Percentiles rank a stretch among this genome's conserved stretches.
These are phyloP conservation scores for Lasiodiplodia citricola DNA, from an alignment of 2,329 filamentous ascomycete genomes.

Conservation along the genomic window DNA sequence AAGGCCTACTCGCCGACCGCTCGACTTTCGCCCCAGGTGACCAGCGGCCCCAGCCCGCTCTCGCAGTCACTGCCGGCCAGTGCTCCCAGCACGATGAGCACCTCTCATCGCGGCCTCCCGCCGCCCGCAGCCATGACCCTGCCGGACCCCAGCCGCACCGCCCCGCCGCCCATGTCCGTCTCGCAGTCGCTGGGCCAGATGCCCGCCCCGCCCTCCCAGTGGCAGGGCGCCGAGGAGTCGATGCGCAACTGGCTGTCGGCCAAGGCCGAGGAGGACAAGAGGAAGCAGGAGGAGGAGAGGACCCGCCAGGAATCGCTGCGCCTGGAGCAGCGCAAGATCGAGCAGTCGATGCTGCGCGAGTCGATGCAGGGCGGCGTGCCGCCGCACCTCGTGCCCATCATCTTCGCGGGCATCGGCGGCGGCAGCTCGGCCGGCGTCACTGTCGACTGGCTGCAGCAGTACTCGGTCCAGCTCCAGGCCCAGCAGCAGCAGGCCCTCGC, in stretches of 20 bases:
- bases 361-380: slow-evolving; percentile 58
- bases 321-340: slow-evolving; percentile 58
- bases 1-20: slow-evolving; percentile 45
- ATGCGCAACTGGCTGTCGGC: slow-evolving; percentile 58
- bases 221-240: slow-evolving; percentile 57
- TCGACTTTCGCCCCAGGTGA: slow-evolving; percentile 47
- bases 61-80: slow-evolving; percentile 46
- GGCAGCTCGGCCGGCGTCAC: slow-evolving; percentile 54
- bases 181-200: slow-evolving; percentile 47
- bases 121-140: slow-evolving; percentile 59
- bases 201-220: slow-evolving; percentile 51
- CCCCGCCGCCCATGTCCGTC: slow-evolving; percentile 39
- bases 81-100: slow-evolving; percentile 53
- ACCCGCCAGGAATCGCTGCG: slow-evolving; percentile 56
- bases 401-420: slow-evolving; percentile 59
- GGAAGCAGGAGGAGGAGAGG: slow-evolving; percentile 60
- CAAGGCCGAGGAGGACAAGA: slow-evolving; percentile 58
- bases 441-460: slow-evolving; percentile 58
- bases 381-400: slow-evolving; percentile 58
- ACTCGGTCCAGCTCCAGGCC: slow-evolving; percentile 52
- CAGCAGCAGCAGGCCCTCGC: slow-evolving; percentile 51
- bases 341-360: slow-evolving; percentile 59
- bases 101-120: slow-evolving; percentile 59
- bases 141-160: slow-evolving; percentile 52
- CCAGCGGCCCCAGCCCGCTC: slow-evolving; percentile 44